A percentile compares a stretch with the other conserved stretches of the same genome.
These are phyloP conservation scores for Ustilago loliicola DNA, from an alignment of 1,284 basidiomycete species.

Conservation along the genomic window DNA sequence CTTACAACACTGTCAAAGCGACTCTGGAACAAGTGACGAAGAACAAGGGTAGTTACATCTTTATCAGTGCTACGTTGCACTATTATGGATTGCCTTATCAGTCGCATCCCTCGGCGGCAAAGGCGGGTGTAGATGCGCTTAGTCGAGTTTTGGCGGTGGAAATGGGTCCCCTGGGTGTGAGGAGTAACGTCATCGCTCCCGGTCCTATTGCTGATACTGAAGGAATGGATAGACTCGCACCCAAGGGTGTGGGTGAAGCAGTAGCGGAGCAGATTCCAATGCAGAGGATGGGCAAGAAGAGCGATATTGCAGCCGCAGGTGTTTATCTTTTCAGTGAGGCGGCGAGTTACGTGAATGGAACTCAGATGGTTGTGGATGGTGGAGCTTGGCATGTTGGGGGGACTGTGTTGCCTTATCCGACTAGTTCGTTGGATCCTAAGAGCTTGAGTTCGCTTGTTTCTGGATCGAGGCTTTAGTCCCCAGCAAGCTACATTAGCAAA, in stretches of 20 bases:
- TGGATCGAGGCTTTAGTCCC: slow-evolving; percentile 42
- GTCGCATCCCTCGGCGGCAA: slow-evolving; percentile 92
- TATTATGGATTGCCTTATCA: slow-evolving; percentile 90
- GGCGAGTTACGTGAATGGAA: slow-evolving; percentile 83
- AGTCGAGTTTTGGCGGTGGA: slow-evolving; percentile 88
- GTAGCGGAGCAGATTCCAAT: slow-evolving; percentile 58
- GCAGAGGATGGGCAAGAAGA: slow-evolving; percentile 67
- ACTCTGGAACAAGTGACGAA: slow-evolving; percentile 62
- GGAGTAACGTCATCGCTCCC: slow-evolving; percentile 91
- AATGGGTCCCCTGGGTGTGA: slow-evolving; percentile 91
- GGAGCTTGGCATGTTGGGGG: slow-evolving; percentile 59
- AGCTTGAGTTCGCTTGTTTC: slow-evolving; percentile 52
- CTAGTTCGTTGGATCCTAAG: slow-evolving; percentile 58
- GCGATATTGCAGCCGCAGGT: slow-evolving; percentile 84
- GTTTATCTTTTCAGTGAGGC: slow-evolving; percentile 91
- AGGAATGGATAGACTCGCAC: slow-evolving; percentile 81
- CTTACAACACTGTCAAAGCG: slow-evolving; percentile 84
- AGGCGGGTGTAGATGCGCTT: slow-evolving; percentile 91
- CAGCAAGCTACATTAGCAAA: too few relatives aligned
- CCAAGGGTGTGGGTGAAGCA: slow-evolving; percentile 71
- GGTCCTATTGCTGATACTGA: slow-evolving; percentile 87
- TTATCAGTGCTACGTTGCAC: slow-evolving; percentile 91
- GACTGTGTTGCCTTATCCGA: slow-evolving; percentile 66
- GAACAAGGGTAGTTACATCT: slow-evolving; percentile 82
- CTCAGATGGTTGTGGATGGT: slow-evolving; percentile 63